Evolutionary conservation across 2,329 filamentous ascomycete genomes (phyloP), one percentile per base, ranked within the genome.

Genomic region (Bertia moriformis): DNA sequence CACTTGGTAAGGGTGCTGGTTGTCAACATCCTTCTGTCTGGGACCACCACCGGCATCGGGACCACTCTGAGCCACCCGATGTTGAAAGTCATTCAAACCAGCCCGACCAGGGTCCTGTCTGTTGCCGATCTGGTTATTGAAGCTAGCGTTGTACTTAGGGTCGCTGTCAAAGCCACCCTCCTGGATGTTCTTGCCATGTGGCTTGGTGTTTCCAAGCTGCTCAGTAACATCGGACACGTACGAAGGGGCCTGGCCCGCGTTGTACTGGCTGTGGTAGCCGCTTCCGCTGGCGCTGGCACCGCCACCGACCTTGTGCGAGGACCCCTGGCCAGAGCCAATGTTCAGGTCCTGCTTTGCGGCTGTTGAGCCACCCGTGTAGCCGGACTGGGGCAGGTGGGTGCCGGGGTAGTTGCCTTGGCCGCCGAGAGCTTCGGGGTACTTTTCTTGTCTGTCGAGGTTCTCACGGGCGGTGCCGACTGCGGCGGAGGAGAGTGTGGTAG

Each of bases 101-200:
- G 35, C 38, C n/a, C 45, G 40, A n/a, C 43, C 43, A 2, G 45
- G 47, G 38, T 45, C 47, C 24, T 46, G 39, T 5, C 42, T 39
- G 24, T 42, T 40, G 14, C 45, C 48, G 30, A 46, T 44, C 40
- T 44, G 42, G 4, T 43, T 30, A n/a, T 14, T 37, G 4, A 37
- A 30, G 17, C 17, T 24, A n/a, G 39, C 38, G 14, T 47, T 41
- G n/a, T 46, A 46, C 14, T 36, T 39, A 38, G 39, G 35, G 38
- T 43, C 42, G 14, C 22, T 45, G 44, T 27, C 45, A 36, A 42
- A 42, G 19, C 39, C 27, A 30, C 35, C 42, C 36, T 41, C 39
- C 37, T 37, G 40, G 14, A 38, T 38, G 32, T 14, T 40, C 40
- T 35, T 39, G 29, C 30, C 37, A 37, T 35, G 7, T 7, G 32